Evolutionary conservation across 306 rosid species (phyloP), one percentile per base, ranked within the genome.

Genomic region (Vigna angularis): DNA sequence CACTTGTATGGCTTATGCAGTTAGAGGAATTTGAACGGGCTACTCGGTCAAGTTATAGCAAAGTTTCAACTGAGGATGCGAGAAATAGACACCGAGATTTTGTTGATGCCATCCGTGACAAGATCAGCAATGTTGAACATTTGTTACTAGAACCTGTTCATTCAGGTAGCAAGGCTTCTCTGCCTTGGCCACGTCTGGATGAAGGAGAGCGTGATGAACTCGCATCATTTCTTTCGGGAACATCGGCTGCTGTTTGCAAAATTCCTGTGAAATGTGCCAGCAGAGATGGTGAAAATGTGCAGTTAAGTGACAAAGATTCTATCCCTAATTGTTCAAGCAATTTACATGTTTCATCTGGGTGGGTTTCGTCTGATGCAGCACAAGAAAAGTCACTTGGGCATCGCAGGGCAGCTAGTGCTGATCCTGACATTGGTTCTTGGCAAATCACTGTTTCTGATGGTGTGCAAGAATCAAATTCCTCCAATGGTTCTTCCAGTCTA

Each of bases 321-420:
- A 62, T 64, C 14, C 78, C 64, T 26, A 84, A 80, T 68, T 65
- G 79, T 80, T 75, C 83, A 16, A 84, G 61, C 63, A 84, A 77
- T 56, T 77, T 83, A 3, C 69, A 3, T 6, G 69, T 58, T 74
- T 82, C 93, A 16, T 71, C 77, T 24, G 93, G 85, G 77, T 36
- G 24, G 81, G 81, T 72, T 70, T 77, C 88, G 48, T 70, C 47
- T 4, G 84, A 82, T 32, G 28, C 61, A 40, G 61, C 52, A 70
- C 89, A 81, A 50, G 93, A 86, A 38, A 89, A 86, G 78, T 48
- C 83, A 18, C 91, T 51, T 7, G 94, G 97, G 56, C 98, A 93
- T 83, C 93, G 97, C 80, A 91, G 97, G 86, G 88, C 90, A 5
- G 99, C 99, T 76, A 95, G 98, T 76, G 98, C 97, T 58, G 89